phyloP scores from a whole-genome alignment of 345 rosid species.

The Arabidopsis suecica region DNA sequence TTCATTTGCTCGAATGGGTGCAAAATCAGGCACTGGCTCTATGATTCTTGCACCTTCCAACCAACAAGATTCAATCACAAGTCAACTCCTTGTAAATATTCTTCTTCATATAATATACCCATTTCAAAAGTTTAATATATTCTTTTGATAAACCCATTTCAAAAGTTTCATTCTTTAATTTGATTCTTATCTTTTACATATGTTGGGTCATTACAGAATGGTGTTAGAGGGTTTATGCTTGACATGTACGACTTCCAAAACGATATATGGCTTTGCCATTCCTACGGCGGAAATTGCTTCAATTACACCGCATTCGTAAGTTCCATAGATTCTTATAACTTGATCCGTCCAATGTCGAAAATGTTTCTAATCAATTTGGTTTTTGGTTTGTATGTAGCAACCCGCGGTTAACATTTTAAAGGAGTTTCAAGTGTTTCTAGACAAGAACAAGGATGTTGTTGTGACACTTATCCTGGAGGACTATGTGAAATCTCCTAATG shows the following conservation, averaged over 20 bases:
- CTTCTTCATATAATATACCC: constrained; percentile 5
- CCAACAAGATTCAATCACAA: constrained; percentile 81
- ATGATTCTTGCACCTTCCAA: constrained; percentile 64
- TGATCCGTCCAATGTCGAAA: not conserved
- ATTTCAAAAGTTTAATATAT: constrained; percentile 7
- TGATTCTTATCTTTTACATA: constrained; percentile 1
- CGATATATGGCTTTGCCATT: constrained; percentile 90
- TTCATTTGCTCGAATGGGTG: constrained; percentile 62
- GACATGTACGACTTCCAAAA: constrained; percentile 86
- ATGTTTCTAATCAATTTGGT: not conserved
- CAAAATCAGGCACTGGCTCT: constrained; percentile 65
- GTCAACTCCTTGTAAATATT: constrained; percentile 70
- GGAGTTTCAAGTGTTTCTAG: constrained; percentile 66
- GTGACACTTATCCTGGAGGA: constrained; percentile 84
- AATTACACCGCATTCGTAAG: constrained; percentile 85
- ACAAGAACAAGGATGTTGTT: constrained; percentile 66
- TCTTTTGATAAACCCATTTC: constrained; percentile 12
- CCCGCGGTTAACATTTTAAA: constrained; percentile 73
- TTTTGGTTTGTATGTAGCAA: constrained; percentile 48
- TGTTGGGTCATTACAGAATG: constrained; percentile 62
- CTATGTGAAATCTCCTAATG: constrained; percentile 73
- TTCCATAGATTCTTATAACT: constrained; percentile 10
- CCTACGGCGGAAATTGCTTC: constrained; percentile 68
- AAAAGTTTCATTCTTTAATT: not conserved
- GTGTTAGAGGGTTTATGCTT: constrained; percentile 90